Conservation (phyloP, 2,329 filamentous ascomycete genomes). For the Aciculosporium take region DNA sequence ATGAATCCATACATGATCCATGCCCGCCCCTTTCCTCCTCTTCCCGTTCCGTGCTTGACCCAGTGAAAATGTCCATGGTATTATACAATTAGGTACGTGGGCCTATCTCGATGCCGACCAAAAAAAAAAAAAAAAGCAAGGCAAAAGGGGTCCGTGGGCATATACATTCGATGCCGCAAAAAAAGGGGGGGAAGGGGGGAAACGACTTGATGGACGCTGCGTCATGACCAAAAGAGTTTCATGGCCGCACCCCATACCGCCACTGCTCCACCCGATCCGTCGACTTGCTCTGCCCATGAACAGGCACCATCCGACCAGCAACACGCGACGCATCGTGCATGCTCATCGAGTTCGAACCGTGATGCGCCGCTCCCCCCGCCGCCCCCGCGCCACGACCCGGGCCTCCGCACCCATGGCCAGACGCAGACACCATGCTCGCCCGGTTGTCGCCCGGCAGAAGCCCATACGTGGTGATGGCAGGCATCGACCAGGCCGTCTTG, state of each 20-base stretch:
- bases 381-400: constrained; percentile 2
- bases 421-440: constrained; percentile 16
- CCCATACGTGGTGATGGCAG: constrained; percentile 14
- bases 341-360: constrained; percentile 8
- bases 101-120: no score
- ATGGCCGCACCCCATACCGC: constrained; percentile 26
- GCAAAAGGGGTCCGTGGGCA: no score
- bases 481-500: constrained; percentile 14
- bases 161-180: no score
- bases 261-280: constrained; percentile 27
- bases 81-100: no score
- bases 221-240: no score
- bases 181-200: no score
- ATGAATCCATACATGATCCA: not conserved
- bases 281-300: constrained; percentile 14
- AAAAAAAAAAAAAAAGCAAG: not conserved
- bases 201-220: no score
- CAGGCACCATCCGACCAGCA: constrained; percentile 12
- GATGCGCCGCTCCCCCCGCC: constrained; percentile 7
- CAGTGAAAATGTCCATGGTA: no score
- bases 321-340: constrained; percentile 11
- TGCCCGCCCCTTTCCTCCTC: not conserved
- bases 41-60: no score
- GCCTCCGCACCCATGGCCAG: constrained; percentile 17
- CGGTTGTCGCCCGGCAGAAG: constrained; percentile 14